phyloP scores from a whole-genome alignment of 1,139 yeast species.

The Yamadazyma epiphylla region DNA sequence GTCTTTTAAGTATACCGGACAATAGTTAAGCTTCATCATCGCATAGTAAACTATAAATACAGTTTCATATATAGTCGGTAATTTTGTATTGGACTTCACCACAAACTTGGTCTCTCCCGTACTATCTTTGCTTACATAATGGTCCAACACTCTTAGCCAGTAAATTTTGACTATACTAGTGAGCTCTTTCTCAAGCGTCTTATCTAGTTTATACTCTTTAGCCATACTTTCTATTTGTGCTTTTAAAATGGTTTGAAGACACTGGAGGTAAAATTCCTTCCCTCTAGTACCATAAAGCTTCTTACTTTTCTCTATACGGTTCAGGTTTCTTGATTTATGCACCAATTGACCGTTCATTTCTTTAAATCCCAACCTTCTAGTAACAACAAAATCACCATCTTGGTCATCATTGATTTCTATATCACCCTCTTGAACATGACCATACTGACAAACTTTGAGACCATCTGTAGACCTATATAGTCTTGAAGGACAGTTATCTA shows the following conservation, averaged over 20 bases:
- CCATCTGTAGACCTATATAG: conserved; percentile 75
- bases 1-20: conserved; percentile 37
- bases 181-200: conserved; percentile 18
- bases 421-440: conserved; percentile 84
- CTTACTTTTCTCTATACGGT: conserved; percentile 7
- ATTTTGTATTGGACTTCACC: conserved; percentile 13
- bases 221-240: conserved; percentile 37
- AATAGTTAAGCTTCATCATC: conserved; percentile 24
- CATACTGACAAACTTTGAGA: conserved; percentile 76
- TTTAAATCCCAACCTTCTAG: conserved; percentile 48
- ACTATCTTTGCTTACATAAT: conserved; percentile 8
- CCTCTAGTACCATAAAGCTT: conserved; percentile 54
- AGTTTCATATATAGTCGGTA: conserved; percentile 25
- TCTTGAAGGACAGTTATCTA: conserved; percentile 80
- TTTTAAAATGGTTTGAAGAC: conserved; percentile 54
- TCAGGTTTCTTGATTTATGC: conserved; percentile 47
- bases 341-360: conserved; percentile 8
- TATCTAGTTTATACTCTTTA: conserved; percentile 15
- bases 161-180: conserved; percentile 42
- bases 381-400: conserved; percentile 46
- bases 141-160: conserved; percentile 43
- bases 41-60: conserved; percentile 38
- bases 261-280: conserved; percentile 38
- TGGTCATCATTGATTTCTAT: conserved; percentile 77
- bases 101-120: conserved; percentile 5